phyloP scores from a whole-genome alignment of 495 filamentous ascomycete genomes.

The Glarea lozoyensis region DNA sequence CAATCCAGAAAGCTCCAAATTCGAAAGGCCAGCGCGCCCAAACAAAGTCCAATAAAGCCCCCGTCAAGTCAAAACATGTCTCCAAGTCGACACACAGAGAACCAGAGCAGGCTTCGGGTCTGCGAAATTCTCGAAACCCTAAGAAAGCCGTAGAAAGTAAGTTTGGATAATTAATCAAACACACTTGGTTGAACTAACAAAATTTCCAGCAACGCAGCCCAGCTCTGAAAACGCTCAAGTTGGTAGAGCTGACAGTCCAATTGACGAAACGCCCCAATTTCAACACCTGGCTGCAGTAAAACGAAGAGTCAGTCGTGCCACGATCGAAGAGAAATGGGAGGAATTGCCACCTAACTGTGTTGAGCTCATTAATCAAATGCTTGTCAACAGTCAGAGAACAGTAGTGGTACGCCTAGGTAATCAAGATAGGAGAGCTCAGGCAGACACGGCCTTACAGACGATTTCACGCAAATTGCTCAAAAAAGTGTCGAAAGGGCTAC shows the following conservation, averaged over 20 bases:
- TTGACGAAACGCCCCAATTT: conserved; percentile 7
- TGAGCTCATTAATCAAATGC: conserved; percentile 42
- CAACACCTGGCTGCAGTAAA: conserved; percentile 16
- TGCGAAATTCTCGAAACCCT: background rate
- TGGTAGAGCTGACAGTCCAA: no score
- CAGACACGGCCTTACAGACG: conserved; percentile 28
- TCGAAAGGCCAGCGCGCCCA: no score
- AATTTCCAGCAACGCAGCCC: no score
- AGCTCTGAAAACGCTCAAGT: no score
- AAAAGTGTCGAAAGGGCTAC: conserved; percentile 27
- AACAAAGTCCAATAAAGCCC: no score
- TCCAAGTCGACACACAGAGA: background rate
- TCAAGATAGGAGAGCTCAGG: conserved; percentile 47
- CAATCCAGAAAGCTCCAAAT: no score
- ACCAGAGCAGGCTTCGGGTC: background rate
- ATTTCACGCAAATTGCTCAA: conserved; percentile 17
- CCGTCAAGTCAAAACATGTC: no score
- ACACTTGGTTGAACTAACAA: no score
- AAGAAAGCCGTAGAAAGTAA: conserved; percentile 2
- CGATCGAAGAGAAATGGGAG: conserved; percentile 52
- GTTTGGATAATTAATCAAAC: conserved; percentile 1
- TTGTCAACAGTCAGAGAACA: conserved; percentile 44
- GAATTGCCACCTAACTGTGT: conserved; percentile 40
- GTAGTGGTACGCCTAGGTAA: conserved; percentile 45
- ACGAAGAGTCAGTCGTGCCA: conserved; percentile 38